Percentiles rank a stretch among this genome's conserved stretches.
Evolutionary conservation across 257 asterid genomes (phyloP).

Genomic region (Gentiana dahurica): DNA sequence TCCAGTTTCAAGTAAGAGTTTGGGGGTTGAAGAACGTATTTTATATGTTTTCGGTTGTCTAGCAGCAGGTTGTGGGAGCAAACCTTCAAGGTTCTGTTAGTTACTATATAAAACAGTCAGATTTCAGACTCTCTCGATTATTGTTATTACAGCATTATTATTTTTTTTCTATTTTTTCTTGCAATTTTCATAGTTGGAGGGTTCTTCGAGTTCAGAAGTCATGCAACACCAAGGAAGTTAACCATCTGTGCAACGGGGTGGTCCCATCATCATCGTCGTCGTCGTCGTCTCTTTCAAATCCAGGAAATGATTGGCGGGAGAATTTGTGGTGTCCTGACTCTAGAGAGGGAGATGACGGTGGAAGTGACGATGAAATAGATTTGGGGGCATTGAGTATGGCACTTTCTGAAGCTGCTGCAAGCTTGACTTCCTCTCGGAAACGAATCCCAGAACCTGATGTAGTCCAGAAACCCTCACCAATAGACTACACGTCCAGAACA

Average conservation of each 20-base stretch:
- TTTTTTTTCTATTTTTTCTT: slow-evolving; percentile 11
- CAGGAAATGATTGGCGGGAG: slow-evolving; percentile 31
- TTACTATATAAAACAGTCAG: slow-evolving; percentile 4
- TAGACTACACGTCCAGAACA: slow-evolving; percentile 20
- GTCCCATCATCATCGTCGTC: slow-evolving; percentile 10
- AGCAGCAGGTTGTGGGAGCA: slow-evolving; percentile 47
- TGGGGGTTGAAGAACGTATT: slow-evolving; percentile 47
- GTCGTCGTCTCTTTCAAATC: slow-evolving; percentile 23
- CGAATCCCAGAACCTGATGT: slow-evolving; percentile 23
- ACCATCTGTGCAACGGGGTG: slow-evolving; percentile 14
- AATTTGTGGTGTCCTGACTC: slow-evolving; percentile 40
- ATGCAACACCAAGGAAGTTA: slow-evolving; percentile 16
- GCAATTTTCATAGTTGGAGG: slow-evolving; percentile 46
- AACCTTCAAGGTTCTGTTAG: slow-evolving; percentile 38
- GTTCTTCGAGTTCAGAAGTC: slow-evolving; percentile 77
- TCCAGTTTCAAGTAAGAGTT: slow-evolving; percentile 39
- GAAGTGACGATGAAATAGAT: slow-evolving; percentile 39
- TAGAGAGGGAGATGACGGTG: slow-evolving; percentile 31
- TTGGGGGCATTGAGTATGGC: slow-evolving; percentile 70
- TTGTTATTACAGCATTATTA: neutral
- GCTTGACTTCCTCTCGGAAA: slow-evolving; percentile 31
- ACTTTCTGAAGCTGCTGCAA: slow-evolving; percentile 53
- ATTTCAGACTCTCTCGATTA: neutral
- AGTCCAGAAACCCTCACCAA: slow-evolving; percentile 19
- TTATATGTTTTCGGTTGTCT: slow-evolving; percentile 64